Percentiles rank a stretch among this genome's conserved stretches.
Evolutionary conservation across 352 stramenopile genomes (phyloP).

Genomic region (Phytophthora crassamura): DNA sequence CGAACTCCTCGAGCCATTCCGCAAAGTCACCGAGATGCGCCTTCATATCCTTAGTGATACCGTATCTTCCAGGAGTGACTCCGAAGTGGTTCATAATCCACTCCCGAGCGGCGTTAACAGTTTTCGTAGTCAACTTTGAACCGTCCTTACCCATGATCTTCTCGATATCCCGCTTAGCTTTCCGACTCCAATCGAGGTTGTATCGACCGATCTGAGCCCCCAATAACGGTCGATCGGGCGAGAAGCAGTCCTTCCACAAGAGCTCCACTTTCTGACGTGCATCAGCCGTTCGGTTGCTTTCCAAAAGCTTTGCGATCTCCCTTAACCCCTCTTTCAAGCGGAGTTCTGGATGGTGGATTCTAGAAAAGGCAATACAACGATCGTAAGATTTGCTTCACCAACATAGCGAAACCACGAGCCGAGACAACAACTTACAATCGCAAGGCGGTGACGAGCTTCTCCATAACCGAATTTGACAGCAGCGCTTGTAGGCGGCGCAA

Average conservation of each 20-base stretch:
- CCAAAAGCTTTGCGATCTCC: slow-evolving; percentile 68
- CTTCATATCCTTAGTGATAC: slow-evolving; percentile 87
- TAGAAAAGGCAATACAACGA: slow-evolving; percentile 28
- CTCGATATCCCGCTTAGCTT: slow-evolving; percentile 65
- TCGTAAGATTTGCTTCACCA: slow-evolving; percentile 1
- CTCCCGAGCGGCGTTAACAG: slow-evolving; percentile 57
- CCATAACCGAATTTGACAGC: slow-evolving; percentile 74
- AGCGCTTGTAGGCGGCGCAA: slow-evolving; percentile 56
- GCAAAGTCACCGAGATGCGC: slow-evolving; percentile 81
- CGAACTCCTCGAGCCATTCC: slow-evolving; percentile 87
- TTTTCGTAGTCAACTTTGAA: slow-evolving; percentile 58
- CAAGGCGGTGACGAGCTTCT: slow-evolving; percentile 84
- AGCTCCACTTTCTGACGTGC: slow-evolving; percentile 45
- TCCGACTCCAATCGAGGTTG: slow-evolving; percentile 75
- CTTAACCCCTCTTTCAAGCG: slow-evolving; percentile 81
- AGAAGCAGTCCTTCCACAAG: slow-evolving; percentile 75
- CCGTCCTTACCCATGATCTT: slow-evolving; percentile 78
- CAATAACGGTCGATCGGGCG: slow-evolving; percentile 50
- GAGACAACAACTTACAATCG: slow-evolving; percentile 53
- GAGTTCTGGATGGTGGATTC: slow-evolving; percentile 82
- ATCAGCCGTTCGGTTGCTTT: slow-evolving; percentile 46
- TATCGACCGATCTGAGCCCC: slow-evolving; percentile 75
- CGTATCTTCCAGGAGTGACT: slow-evolving; percentile 70
- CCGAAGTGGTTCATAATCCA: slow-evolving; percentile 80
- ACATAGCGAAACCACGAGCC: not conserved